These are phyloP conservation scores for Alternaria infectoria DNA, from an alignment of 2,329 filamentous ascomycete genomes.

Conservation along the genomic window DNA sequence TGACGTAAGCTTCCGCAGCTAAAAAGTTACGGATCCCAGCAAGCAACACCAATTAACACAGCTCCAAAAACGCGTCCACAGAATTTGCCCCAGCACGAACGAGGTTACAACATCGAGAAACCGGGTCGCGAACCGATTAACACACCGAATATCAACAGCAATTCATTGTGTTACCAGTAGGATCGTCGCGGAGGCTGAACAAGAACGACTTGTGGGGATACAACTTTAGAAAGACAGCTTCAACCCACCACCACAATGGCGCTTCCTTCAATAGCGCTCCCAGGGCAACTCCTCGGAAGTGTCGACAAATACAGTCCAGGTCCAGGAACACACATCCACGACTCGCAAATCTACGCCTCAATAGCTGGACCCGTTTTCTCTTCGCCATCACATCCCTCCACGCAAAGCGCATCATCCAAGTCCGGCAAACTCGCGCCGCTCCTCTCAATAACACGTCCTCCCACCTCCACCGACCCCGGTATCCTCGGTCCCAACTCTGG, in stretches of 20 bases:
- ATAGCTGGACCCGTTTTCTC: constrained; percentile 73
- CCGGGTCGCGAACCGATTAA: neutral
- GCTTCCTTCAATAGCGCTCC: constrained; percentile 67
- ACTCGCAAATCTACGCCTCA: constrained; percentile 78
- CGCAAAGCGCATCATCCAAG: constrained; percentile 56
- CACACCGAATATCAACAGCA: neutral
- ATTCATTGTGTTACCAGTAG: neutral
- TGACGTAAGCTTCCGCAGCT: constrained; percentile 27
- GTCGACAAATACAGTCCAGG: constrained; percentile 72
- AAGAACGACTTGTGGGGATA: neutral
- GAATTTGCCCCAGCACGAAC: neutral
- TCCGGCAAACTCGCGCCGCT: constrained; percentile 52
- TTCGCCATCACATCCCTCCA: constrained; percentile 52
- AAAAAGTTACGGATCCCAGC: constrained; percentile 32
- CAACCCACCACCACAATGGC: constrained; percentile 31
- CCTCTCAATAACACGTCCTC: constrained; percentile 45
- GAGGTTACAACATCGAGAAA: neutral
- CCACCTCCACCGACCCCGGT: constrained; percentile 18
- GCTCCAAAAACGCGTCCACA: constrained; percentile 1
- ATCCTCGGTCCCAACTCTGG: constrained; percentile 31
- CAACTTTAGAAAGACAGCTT: neutral
- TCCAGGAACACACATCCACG: constrained; percentile 82
- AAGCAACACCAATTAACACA: neutral
- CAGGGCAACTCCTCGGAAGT: constrained; percentile 80
- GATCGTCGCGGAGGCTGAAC: neutral